Percentiles rank a stretch among this genome's conserved stretches.
These are phyloP conservation scores for Scleroderma bovista DNA, from an alignment of 768 basidiomycete genomes.

Conservation along the genomic window DNA sequence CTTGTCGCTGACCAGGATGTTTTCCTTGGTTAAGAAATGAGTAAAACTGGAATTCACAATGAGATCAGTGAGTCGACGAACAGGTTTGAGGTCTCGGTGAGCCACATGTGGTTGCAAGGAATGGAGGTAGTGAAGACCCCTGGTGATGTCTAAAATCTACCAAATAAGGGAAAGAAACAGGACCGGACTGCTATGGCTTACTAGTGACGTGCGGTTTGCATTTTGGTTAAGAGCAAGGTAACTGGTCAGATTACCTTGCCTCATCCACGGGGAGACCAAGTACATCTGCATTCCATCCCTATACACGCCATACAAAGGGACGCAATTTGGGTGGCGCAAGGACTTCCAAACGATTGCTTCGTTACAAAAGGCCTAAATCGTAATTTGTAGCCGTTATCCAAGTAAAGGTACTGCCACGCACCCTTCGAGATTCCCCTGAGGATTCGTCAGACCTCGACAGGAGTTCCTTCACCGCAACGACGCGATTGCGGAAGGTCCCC, in stretches of 20 bases:
- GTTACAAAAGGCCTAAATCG: conserved; percentile 19
- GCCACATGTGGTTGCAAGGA: conserved; percentile 33
- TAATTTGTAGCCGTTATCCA: background rate
- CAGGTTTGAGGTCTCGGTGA: conserved; percentile 28
- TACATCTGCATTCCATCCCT: conserved; percentile 13
- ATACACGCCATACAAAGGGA: conserved; percentile 32
- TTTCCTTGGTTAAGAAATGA: conserved; percentile 30
- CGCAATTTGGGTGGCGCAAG: conserved; percentile 30
- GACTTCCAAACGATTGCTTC: conserved; percentile 33
- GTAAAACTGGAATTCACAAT: background rate
- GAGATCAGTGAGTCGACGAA: conserved; percentile 7
- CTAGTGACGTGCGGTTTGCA: conserved; percentile 26
- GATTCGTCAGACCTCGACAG: background rate
- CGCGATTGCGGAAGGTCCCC: conserved; percentile 13
- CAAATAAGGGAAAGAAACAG: background rate
- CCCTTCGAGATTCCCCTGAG: conserved; percentile 12
- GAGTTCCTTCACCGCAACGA: conserved; percentile 26
- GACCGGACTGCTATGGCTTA: conserved; percentile 13
- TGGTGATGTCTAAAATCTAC: conserved; percentile 39
- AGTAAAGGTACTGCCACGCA: conserved; percentile 1
- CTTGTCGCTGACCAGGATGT: conserved; percentile 40
- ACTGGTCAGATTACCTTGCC: conserved; percentile 23
- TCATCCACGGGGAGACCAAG: conserved; percentile 39
- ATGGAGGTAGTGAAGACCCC: conserved; percentile 41
- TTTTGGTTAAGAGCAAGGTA: conserved; percentile 24